A percentile compares a stretch with the other conserved stretches of the same genome.
phyloP scores from a whole-genome alignment of 139 green algal genomes.

The Gonium pectorale region DNA sequence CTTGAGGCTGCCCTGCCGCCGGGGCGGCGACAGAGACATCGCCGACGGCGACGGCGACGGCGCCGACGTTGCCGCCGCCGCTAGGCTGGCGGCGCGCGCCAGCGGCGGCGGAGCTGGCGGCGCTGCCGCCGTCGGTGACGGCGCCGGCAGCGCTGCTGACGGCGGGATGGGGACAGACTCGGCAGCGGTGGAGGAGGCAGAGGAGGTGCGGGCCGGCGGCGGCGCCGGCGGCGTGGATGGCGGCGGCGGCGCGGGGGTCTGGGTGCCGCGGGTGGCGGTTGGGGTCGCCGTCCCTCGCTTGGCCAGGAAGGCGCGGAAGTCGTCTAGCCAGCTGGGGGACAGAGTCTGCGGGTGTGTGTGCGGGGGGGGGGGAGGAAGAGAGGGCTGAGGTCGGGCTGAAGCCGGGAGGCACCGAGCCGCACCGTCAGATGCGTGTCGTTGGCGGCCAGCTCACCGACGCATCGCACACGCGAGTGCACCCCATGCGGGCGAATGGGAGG shows the following conservation, averaged over 20 bases:
- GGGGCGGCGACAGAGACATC: no score
- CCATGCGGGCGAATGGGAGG: no score
- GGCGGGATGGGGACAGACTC: neutral
- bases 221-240: neutral
- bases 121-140: neutral
- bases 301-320: constrained; percentile 27
- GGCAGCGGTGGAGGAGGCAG: neutral
- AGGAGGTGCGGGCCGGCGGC: neutral
- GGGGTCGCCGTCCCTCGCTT: neutral
- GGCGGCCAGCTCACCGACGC: no score
- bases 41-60: neutral
- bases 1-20: no score
- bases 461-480: no score
- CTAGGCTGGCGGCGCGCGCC: neutral
- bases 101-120: neutral
- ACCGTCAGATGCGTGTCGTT: no score
- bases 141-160: no score
- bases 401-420: no score
- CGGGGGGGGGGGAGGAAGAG: no score
- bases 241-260: constrained; percentile 1
- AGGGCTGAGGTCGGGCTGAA: no score
- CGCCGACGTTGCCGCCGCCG: neutral
- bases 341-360: constrained; percentile 16
- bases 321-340: constrained; percentile 17
- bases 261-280: neutral